phyloP scores from a whole-genome alignment of 345 rosid species.

The Eucalyptus cloeziana region DNA sequence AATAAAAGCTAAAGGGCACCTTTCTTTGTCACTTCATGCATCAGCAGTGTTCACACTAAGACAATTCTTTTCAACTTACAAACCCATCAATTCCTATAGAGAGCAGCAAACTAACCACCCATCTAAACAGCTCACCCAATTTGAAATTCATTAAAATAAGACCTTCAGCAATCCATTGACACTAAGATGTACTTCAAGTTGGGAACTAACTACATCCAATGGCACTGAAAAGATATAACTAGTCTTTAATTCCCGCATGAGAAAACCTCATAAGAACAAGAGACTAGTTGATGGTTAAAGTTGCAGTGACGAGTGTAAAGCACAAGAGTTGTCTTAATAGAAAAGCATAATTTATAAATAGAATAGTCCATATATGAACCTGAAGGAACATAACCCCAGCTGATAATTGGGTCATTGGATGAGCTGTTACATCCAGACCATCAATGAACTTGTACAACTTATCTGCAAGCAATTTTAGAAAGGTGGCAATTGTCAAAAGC shows the following conservation, averaged over 20 bases:
- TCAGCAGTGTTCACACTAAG: not conserved
- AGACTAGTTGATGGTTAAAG: not conserved
- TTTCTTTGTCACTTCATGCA: not conserved
- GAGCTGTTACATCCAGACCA: constrained; percentile 81
- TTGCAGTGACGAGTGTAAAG: not conserved
- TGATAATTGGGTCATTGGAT: constrained; percentile 97
- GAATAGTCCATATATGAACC: constrained; percentile 28
- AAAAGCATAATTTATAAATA: not conserved
- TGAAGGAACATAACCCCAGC: constrained; percentile 99
- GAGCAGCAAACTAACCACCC: not conserved
- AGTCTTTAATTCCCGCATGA: not conserved
- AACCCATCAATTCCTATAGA: not conserved
- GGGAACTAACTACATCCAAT: not conserved
- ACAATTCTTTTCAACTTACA: not conserved
- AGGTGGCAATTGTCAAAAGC: not conserved
- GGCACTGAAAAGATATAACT: not conserved
- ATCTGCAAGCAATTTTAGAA: constrained; percentile 32
- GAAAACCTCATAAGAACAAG: not conserved
- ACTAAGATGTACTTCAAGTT: not conserved
- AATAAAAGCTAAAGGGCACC: not conserved
- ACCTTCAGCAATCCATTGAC: not conserved
- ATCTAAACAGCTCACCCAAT: not conserved
- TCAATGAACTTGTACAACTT: constrained; percentile 86
- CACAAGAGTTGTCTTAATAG: not conserved
- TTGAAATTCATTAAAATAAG: not conserved